These are phyloP conservation scores for Trichoderma atrobrunneum DNA, from an alignment of 2,329 filamentous ascomycete species.

Conservation along the genomic window DNA sequence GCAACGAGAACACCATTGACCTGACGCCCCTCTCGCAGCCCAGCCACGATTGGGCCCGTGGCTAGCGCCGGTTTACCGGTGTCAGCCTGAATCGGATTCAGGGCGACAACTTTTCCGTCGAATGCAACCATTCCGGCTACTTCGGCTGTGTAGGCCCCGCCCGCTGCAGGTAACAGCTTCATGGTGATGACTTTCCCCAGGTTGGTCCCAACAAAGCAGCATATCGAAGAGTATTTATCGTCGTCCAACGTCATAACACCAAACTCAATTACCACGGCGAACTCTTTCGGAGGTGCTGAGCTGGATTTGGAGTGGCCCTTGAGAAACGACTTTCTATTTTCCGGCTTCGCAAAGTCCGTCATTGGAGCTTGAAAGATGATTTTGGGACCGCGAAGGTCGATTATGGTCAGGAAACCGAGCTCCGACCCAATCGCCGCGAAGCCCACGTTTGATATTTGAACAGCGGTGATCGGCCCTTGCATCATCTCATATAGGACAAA, in stretches of 20 bases:
- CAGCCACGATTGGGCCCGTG: constrained; percentile 70
- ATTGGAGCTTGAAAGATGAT: constrained; percentile 76
- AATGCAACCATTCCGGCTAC: constrained; percentile 66
- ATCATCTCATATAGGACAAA: constrained; percentile 78
- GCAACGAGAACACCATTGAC: constrained; percentile 79
- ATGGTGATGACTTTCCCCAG: constrained; percentile 82
- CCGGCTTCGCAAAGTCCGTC: constrained; percentile 70
- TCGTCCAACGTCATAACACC: constrained; percentile 89
- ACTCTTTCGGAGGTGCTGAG: constrained; percentile 57
- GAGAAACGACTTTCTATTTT: constrained; percentile 72
- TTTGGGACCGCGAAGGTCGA: constrained; percentile 83
- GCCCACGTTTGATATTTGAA: constrained; percentile 87
- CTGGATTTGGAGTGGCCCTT: constrained; percentile 37
- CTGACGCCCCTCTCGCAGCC: constrained; percentile 69
- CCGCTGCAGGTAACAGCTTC: constrained; percentile 77
- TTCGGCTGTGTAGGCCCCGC: constrained; percentile 65
- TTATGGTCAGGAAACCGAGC: constrained; percentile 72
- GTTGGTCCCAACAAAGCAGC: constrained; percentile 87
- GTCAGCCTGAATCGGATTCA: constrained; percentile 76
- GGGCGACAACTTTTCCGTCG: constrained; percentile 68
- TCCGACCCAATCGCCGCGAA: constrained; percentile 88
- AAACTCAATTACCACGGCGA: constrained; percentile 81
- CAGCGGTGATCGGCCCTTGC: constrained; percentile 73
- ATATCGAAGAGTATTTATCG: constrained; percentile 94
- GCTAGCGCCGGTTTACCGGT: constrained; percentile 74